phyloP scores from a whole-genome alignment of 106 monocot genomes.

The Cymbidium sinense region DNA sequence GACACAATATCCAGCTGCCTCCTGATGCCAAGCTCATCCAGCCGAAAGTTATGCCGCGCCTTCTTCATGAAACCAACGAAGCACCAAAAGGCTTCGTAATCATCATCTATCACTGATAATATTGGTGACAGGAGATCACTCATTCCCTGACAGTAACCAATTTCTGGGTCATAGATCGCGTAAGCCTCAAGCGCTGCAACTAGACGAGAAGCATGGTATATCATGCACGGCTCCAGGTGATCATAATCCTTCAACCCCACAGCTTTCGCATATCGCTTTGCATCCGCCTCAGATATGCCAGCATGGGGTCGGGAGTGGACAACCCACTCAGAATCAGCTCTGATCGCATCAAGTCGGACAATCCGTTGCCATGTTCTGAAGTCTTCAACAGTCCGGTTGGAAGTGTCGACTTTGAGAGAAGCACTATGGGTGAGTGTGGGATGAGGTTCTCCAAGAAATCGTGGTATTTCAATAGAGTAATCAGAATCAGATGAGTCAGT shows the following conservation, averaged over 20 bases:
- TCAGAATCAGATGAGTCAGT: slow-evolving; percentile 59
- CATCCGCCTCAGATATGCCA: too few species aligned
- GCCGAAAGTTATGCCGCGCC: slow-evolving; percentile 42
- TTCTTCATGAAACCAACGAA: slow-evolving; percentile 50
- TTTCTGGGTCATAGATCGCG: slow-evolving; percentile 62
- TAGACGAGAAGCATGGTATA: too few species aligned
- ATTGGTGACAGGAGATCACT: slow-evolving; percentile 43
- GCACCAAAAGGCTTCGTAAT: slow-evolving; percentile 45
- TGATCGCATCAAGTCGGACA: slow-evolving; percentile 60
- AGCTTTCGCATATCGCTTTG: too few species aligned
- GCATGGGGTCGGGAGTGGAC: slow-evolving; percentile 36
- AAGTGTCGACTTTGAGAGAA: slow-evolving; percentile 17
- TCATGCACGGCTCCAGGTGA: too few species aligned
- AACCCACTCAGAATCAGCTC: slow-evolving; percentile 65
- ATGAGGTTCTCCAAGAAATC: slow-evolving; percentile 18
- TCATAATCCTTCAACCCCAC: too few species aligned
- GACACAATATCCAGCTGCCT: slow-evolving; percentile 37
- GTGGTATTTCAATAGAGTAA: slow-evolving; percentile 28
- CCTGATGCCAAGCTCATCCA: slow-evolving; percentile 41
- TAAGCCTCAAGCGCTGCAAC: slow-evolving; percentile 67
- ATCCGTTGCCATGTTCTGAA: slow-evolving; percentile 73
- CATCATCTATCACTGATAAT: slow-evolving; percentile 34
- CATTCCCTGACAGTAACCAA: slow-evolving; percentile 79
- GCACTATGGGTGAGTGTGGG: slow-evolving; percentile 10
- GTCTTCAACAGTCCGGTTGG: slow-evolving; percentile 34